These are phyloP conservation scores for Blastocystis sp. DNA, from an alignment of 352 stramenopile species.

Conservation along the genomic window DNA sequence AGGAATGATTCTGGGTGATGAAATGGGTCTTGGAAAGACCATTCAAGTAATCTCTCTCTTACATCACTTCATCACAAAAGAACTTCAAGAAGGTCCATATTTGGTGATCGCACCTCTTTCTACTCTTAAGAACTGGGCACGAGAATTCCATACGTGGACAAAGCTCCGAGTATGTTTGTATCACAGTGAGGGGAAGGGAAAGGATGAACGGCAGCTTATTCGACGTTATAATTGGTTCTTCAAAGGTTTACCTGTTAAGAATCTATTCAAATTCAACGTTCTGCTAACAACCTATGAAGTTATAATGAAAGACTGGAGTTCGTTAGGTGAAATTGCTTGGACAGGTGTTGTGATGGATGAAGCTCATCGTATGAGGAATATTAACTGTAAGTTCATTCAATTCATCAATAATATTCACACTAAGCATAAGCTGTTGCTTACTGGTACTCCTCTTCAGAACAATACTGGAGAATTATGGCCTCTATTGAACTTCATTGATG, in stretches of 20 bases:
- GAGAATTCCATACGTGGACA: conserved; percentile 77
- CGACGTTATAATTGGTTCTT: conserved; percentile 55
- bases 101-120: conserved; percentile 93
- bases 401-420: conserved; percentile 75
- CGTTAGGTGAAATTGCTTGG: conserved; percentile 80
- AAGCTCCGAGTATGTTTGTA: conserved; percentile 64
- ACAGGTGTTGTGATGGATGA: conserved; percentile 86
- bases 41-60: conserved; percentile 72
- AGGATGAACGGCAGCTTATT: conserved; percentile 57
- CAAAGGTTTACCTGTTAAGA: conserved; percentile 48
- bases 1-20: conserved; percentile 89
- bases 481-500: conserved; percentile 89
- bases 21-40: conserved; percentile 89
- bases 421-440: conserved; percentile 75
- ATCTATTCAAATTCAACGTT: conserved; percentile 70
- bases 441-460: conserved; percentile 87
- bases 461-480: conserved; percentile 91
- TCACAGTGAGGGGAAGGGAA: conserved; percentile 61
- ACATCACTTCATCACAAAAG: conserved; percentile 86
- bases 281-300: conserved; percentile 84
- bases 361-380: conserved; percentile 83
- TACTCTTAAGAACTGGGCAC: conserved; percentile 93
- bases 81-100: conserved; percentile 86
- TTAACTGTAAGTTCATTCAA: conserved; percentile 79
- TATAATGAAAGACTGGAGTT: conserved; percentile 78